Evolutionary conservation across 2,329 filamentous ascomycete genomes (phyloP).

Genomic region (Aureobasidium mangrovei): DNA sequence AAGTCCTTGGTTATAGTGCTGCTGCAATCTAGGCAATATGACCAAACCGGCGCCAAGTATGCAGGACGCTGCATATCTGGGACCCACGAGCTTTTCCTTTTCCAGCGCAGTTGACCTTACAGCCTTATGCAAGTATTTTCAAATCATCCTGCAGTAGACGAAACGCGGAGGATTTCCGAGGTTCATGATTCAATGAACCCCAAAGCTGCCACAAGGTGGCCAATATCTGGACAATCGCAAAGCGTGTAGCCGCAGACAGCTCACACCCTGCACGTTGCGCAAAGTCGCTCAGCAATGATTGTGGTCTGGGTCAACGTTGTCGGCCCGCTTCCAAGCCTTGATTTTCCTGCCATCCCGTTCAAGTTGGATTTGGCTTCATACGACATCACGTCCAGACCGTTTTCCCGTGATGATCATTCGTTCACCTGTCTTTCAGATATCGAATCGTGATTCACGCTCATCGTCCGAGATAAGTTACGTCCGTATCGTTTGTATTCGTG

Average conservation of each 20-base stretch:
- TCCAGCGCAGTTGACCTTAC: background rate
- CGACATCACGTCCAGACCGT: background rate
- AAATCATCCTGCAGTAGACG: conserved; percentile 6
- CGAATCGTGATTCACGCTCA: background rate
- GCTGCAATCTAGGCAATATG: conserved; percentile 4
- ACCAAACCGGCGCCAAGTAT: conserved; percentile 7
- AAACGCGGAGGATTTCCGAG: background rate
- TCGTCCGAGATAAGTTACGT: background rate
- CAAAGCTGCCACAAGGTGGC: background rate
- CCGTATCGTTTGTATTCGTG: background rate
- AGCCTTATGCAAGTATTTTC: conserved; percentile 12
- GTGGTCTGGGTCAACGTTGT: conserved; percentile 9
- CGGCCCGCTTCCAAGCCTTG: conserved; percentile 10
- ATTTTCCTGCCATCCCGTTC: background rate
- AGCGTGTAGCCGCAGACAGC: no score
- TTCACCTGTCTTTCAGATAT: conserved; percentile 5
- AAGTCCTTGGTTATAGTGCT: background rate
- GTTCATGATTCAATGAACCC: background rate
- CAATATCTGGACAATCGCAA: no score
- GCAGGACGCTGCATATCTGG: conserved; percentile 11
- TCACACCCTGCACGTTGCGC: background rate
- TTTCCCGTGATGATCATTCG: conserved; percentile 5
- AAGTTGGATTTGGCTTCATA: background rate
- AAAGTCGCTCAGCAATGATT: background rate
- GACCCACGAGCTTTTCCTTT: background rate